Percentiles rank a stretch among this genome's conserved stretches.
Conservation (phyloP, 2,329 filamentous ascomycete species). For the Talaromyces rugulosus region DNA sequence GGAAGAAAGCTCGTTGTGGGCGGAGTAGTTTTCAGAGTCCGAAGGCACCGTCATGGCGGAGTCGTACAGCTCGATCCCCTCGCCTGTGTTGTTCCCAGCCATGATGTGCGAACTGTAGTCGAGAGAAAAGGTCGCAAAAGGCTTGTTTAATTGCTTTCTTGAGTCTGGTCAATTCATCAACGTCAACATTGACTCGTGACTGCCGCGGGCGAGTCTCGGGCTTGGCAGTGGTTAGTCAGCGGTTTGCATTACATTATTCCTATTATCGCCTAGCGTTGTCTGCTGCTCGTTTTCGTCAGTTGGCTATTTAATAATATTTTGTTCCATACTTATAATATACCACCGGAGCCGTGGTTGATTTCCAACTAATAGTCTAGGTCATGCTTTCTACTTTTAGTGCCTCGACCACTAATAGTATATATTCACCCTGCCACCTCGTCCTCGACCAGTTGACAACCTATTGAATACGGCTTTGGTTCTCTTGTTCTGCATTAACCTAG, state of each 20-base stretch:
- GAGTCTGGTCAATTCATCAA: neutral
- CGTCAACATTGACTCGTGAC: slow-evolving; percentile 8
- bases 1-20: slow-evolving; percentile 34
- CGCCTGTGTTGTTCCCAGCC: slow-evolving; percentile 25
- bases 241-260: neutral
- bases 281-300: neutral
- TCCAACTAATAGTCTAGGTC: neutral
- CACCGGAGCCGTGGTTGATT: neutral
- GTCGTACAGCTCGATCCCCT: slow-evolving; percentile 37
- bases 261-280: neutral
- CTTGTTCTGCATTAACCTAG: neutral
- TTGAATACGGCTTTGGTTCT: neutral
- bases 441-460: neutral
- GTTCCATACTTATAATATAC: no score
- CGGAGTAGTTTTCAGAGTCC: slow-evolving; percentile 46
- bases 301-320: neutral
- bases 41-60: slow-evolving; percentile 43
- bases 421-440: neutral
- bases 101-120: slow-evolving; percentile 22
- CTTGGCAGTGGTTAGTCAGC: slow-evolving; percentile 1
- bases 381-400: neutral
- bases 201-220: slow-evolving; percentile 11
- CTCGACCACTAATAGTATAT: neutral
- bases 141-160: neutral
- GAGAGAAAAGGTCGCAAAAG: neutral